These are phyloP conservation scores for Tylopilus intermedius DNA, from an alignment of 768 basidiomycete genomes.

Conservation along the genomic window DNA sequence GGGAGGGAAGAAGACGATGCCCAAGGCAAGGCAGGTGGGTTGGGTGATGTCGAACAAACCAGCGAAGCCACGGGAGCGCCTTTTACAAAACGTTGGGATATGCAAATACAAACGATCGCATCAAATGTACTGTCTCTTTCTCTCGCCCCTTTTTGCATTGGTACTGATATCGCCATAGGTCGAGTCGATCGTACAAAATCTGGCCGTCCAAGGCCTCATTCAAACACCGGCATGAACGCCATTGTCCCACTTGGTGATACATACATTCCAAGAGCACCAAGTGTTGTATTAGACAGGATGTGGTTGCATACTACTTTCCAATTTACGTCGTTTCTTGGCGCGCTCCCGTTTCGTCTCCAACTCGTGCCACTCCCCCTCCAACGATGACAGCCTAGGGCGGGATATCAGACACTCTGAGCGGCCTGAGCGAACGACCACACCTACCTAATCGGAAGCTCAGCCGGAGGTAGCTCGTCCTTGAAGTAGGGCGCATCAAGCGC, in stretches of 20 bases:
- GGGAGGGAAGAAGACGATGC: conserved; percentile 84
- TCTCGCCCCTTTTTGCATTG: not conserved
- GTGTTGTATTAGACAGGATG: conserved; percentile 29
- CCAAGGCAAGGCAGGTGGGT: conserved; percentile 89
- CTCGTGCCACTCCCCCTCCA: conserved; percentile 98
- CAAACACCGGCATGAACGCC: conserved; percentile 25
- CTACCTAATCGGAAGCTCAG: conserved; percentile 74
- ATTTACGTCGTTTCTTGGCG: conserved; percentile 71
- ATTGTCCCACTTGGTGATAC: conserved; percentile 3
- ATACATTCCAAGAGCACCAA: conserved; percentile 17
- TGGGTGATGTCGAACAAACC: conserved; percentile 82
- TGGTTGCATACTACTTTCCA: conserved; percentile 44
- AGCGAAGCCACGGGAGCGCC: conserved; percentile 84
- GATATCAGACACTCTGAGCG: conserved; percentile 5
- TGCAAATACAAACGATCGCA: conserved; percentile 83
- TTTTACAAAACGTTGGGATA: conserved; percentile 95
- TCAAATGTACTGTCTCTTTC: conserved; percentile 58
- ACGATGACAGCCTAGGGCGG: conserved; percentile 55
- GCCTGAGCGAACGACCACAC: conserved; percentile 26
- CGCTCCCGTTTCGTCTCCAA: conserved; percentile 91
- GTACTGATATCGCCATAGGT: conserved; percentile 43
- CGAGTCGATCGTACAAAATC: conserved; percentile 80
- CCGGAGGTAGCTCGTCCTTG: conserved; percentile 65
- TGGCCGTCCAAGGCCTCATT: conserved; percentile 69
- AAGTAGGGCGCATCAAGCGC: conserved; percentile 87